Percentiles rank a stretch among this genome's conserved stretches.
Evolutionary conservation across 2,329 filamentous ascomycete species (phyloP).

Genomic region (Blastomyces silverae): DNA sequence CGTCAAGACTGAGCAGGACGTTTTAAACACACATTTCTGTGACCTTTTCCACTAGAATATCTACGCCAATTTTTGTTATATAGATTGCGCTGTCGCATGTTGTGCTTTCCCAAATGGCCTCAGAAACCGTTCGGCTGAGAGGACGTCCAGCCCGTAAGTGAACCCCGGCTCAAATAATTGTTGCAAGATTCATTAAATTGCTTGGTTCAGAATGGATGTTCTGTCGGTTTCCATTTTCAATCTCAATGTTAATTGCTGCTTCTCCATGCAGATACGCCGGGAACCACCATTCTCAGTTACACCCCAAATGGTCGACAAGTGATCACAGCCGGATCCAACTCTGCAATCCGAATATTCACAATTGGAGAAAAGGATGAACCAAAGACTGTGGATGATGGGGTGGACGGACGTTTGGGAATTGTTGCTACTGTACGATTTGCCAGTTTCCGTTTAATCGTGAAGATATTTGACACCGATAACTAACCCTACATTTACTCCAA

Average conservation of each 20-base stretch:
- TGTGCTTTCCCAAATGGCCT: constrained; percentile 44
- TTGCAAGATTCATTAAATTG: background rate
- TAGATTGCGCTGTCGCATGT: constrained; percentile 38
- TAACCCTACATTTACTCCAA: constrained; percentile 4
- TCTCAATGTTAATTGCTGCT: background rate
- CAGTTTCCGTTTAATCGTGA: background rate
- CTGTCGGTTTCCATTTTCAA: constrained; percentile 10
- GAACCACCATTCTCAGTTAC: constrained; percentile 79
- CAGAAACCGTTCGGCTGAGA: constrained; percentile 34
- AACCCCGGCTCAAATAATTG: background rate
- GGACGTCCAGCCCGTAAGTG: constrained; percentile 45
- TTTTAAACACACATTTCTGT: background rate
- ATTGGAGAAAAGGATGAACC: constrained; percentile 90
- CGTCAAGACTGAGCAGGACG: background rate
- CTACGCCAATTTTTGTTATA: background rate
- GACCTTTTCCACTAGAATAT: background rate
- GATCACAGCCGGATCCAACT: constrained; percentile 88
- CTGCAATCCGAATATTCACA: constrained; percentile 85
- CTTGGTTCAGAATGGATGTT: constrained; percentile 8
- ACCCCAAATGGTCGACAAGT: constrained; percentile 81
- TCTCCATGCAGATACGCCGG: constrained; percentile 60
- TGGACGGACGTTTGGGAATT: constrained; percentile 76
- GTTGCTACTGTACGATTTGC: constrained; percentile 54
- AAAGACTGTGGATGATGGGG: constrained; percentile 81
- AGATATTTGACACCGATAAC: background rate